Evolutionary conservation across 768 basidiomycete genomes (phyloP), one percentile per base, ranked within the genome.

Genomic region (Kwoniella bestiolae): DNA sequence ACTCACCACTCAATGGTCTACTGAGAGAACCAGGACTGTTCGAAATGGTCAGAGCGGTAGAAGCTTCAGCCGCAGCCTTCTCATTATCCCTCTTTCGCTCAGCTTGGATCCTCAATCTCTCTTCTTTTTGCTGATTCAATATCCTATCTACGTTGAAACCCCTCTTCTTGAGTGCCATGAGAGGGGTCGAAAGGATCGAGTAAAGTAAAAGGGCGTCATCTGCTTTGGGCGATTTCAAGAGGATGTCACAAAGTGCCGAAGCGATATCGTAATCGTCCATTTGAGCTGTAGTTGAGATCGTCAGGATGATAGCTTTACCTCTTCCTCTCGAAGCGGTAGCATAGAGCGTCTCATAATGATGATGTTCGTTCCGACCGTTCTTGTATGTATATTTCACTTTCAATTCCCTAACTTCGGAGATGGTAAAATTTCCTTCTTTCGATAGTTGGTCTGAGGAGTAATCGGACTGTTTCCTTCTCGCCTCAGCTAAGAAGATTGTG

Each of bases 221-320:
- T 26, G 89, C 86, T 79, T 90, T 90, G 2, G 88, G 88, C 7
- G 86, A 85, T 60, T 90, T 86, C 68, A 97, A 91, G 31, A 96
- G 80, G 6, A 90, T 78, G 18, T 88, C 87, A 78, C 91, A 92
- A 31, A 98, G 82, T 1, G 91, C 89, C 0, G 88, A 89, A 0
- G 95, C 90, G 14, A 98, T 89, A 80, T 96, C 94, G 74, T 91
- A 97, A 86, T 94, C 91, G 73, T 97, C 92, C 47, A 91, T 84
- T 68, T 89, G 86, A 1, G 88, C 83, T 65, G 87, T 87, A n/a
- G 84, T 84, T 5, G 91, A 90, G 34, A 94, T 83, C 86, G 89
- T 91, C 26, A 97, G 79, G 52, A 90, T 85, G 34, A 81, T 70
- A 3, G 58, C 65, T 44, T 68, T 74, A 2, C 70, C 65, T 51